Percentiles rank a stretch among this genome's conserved stretches.
phyloP scores from a whole-genome alignment of 768 basidiomycete genomes.

The Cystofilobasidium capitatum region DNA sequence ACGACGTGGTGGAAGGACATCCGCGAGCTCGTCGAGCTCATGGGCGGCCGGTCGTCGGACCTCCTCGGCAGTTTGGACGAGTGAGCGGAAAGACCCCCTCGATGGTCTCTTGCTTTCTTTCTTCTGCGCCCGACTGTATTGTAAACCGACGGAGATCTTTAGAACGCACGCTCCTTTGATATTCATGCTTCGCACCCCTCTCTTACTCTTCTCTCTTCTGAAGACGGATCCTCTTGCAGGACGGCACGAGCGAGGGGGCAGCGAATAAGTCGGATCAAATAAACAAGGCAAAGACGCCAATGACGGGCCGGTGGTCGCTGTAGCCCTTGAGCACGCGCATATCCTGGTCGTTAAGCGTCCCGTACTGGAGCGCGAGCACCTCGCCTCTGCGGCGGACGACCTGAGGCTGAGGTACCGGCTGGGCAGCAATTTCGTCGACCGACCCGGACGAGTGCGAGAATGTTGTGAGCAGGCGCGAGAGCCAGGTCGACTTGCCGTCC shows the following conservation, averaged over 20 bases:
- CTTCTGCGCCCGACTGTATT: too few species aligned
- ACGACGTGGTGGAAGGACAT: slow-evolving; percentile 65
- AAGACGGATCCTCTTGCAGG: too few species aligned
- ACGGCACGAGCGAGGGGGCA: too few species aligned
- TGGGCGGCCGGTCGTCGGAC: slow-evolving; percentile 52
- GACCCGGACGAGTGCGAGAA: neutral
- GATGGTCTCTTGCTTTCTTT: neutral
- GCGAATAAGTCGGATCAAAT: slow-evolving; percentile 11
- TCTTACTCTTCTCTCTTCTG: too few species aligned
- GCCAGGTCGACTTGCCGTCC: slow-evolving; percentile 7
- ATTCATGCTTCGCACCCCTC: neutral
- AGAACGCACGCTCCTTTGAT: neutral
- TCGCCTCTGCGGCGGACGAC: slow-evolving; percentile 16
- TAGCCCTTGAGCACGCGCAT: slow-evolving; percentile 16
- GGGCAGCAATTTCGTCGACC: neutral
- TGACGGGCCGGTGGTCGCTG: slow-evolving; percentile 16
- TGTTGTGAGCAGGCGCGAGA: slow-evolving; percentile 14
- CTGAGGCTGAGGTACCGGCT: neutral
- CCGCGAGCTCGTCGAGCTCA: slow-evolving; percentile 60
- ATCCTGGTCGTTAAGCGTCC: slow-evolving; percentile 18
- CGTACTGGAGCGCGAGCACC: slow-evolving; percentile 19
- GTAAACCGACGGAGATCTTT: too few species aligned
- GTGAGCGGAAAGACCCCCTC: too few species aligned
- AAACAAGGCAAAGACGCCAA: slow-evolving; percentile 17
- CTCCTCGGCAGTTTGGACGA: slow-evolving; percentile 28